Evolutionary conservation across 331 rosid species (phyloP).

Genomic region (Telfairia occidentalis): DNA sequence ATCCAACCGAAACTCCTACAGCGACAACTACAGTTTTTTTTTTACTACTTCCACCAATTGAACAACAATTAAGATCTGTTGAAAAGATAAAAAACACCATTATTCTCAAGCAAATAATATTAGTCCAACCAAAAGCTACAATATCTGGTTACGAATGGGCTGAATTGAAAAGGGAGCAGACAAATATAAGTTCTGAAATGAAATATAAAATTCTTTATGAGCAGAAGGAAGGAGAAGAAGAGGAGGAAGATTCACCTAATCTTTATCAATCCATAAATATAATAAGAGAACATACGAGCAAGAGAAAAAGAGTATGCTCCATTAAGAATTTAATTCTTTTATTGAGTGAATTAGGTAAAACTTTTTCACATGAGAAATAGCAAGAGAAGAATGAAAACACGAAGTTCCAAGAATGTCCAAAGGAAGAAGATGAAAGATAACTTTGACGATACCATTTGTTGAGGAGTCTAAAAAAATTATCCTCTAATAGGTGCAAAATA

Average conservation of each 20-base stretch:
- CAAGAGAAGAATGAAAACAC: background rate
- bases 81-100: background rate
- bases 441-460: background rate
- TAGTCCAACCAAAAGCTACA: background rate
- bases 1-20: slow-evolving; percentile 31
- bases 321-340: background rate
- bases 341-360: background rate
- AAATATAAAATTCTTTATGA: background rate
- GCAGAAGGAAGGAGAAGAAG: background rate
- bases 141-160: background rate
- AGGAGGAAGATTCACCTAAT: background rate
- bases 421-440: background rate
- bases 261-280: background rate
- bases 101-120: background rate
- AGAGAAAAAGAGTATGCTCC: background rate
- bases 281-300: background rate
- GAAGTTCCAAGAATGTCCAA: background rate
- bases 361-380: background rate
- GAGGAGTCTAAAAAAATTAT: background rate
- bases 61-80: slow-evolving; percentile 49
- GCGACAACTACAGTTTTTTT: slow-evolving; percentile 18
- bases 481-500: background rate
- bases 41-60: slow-evolving; percentile 18
- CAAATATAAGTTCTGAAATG: background rate
- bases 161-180: background rate